Base-by-base conservation (phyloP, 306 rosid species). In the Fragaria nilgerrensis region DNA sequence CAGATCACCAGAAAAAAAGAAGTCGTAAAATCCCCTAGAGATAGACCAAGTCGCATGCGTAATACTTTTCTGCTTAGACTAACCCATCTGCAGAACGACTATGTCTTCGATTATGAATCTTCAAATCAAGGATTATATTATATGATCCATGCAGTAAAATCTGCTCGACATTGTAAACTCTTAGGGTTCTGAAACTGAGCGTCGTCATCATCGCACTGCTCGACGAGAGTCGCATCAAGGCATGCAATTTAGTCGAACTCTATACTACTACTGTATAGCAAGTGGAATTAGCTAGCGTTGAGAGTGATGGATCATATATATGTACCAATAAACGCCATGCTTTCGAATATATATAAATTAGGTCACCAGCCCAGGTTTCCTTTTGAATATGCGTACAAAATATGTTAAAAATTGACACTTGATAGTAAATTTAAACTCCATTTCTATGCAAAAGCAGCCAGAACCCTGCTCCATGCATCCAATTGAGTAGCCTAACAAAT, bases 291-390 rank as follows among this genome's bases (percentile, higher is more conserved):
- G n/a, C 1, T 5, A 71, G 7, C 0, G 9, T 62, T 32, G 68
- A 62, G 70, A 36, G 14, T 37, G 70, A 65, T 16, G 52, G 76
- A 9, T 43, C 47, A 43, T 43, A 43, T 41, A 37, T 37, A 80
- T 75, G 36, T 32, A 67, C 67, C 37, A 19, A 76, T 79, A 49
- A 84, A 32, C 45, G 63, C 19, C 55, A 48, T 20, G 77, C 66
- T 41, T 81, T 69, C 39, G 43, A 81, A 58, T 7, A 25, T 45
- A 77, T 50, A 39, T 22, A 61, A 11, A 61, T 23, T 89, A 82
- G 94, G 93, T 84, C 74, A 87, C 84, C 92, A 34, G 83, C 87
- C 86, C 82, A 45, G 78, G 66, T 82, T 74, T 61, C 78, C 78
- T 68, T 81, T 85, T 62, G 27, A 82, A 59, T 74, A 32, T 43